Evolutionary conservation across 345 rosid species (phyloP).

Genomic region (Anastatica hierochuntica): DNA sequence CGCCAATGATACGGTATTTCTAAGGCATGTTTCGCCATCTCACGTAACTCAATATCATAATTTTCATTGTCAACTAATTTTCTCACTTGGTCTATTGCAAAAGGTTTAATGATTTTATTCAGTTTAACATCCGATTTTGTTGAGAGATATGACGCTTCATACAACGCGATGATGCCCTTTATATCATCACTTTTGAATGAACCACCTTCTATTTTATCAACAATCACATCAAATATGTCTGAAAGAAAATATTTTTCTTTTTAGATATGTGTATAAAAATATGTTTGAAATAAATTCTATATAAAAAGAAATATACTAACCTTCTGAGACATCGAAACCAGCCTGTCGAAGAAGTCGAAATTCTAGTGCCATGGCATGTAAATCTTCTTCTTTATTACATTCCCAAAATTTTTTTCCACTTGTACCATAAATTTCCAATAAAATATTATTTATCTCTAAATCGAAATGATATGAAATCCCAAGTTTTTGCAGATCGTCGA

Average conservation of each 20-base stretch:
- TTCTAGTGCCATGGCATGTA: conserved; percentile 20
- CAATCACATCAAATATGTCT: conserved; percentile 26
- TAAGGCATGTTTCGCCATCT: conserved; percentile 16
- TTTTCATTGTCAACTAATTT: neutral
- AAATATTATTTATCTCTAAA: conserved; percentile 15
- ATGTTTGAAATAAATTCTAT: too few species aligned
- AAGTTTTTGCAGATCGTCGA: neutral
- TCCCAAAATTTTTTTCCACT: neutral
- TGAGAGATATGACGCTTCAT: conserved; percentile 31
- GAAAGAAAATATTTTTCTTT: too few species aligned
- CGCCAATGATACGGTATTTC: conserved; percentile 18
- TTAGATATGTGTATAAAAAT: too few species aligned
- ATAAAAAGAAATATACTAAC: neutral
- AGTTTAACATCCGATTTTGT: conserved; percentile 27
- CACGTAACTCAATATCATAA: neutral
- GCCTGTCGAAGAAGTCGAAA: conserved; percentile 31
- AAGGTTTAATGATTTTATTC: conserved; percentile 29
- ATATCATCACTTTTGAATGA: neutral
- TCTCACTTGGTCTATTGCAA: conserved; percentile 17
- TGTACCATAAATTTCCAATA: conserved; percentile 9
- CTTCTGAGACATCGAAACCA: conserved; percentile 24
- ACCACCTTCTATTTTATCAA: conserved; percentile 15
- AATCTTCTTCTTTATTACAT: too few species aligned
- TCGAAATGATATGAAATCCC: conserved; percentile 45
- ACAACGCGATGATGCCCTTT: conserved; percentile 27